Base-by-base conservation (phyloP, 2,329 filamentous ascomycete species). In the Mollisia scopiformis region DNA sequence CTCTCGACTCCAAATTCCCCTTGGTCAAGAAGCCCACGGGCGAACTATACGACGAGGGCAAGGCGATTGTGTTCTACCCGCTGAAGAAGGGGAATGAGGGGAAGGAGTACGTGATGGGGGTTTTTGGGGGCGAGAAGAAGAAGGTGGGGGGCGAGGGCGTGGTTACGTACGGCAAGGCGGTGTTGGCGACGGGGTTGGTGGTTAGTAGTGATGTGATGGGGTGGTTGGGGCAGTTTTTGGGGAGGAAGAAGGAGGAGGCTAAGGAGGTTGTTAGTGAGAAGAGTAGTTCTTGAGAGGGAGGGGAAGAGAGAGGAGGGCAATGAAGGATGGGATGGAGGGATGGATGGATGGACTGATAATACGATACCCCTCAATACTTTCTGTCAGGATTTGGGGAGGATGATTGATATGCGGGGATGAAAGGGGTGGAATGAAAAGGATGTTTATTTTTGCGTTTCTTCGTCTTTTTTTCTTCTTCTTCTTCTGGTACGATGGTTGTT, bases 1-100 rank as follows among this genome's bases (percentile, higher is more conserved):
- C 83, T 72, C 80, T 94, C 69, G 91, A 94, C 68, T 78, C 85
- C 74, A 84, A 80, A 65, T 89, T 93, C 75, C 91, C 91, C 55
- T 81, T 84, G 62, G 82, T 94, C 75, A 91, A 89, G 80, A 89
- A 92, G 78, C 87, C 90, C 54, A 91, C 90, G 27, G 80, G 83
- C 66, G 88, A 91, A 74, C 81, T 93, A 55, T 86, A 86, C 76
- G 80, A 80, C 61, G 84, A 87, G 16, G 84, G 90, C 69, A 84
- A 86, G 73, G 81, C 80, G 69, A 76, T 88, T 41, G 81, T 88
- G 59, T 80, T 84, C 64, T 79, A 86, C 63, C 90, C 90, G 7
- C 77, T 88, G 69, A 84, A 84, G 71, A 83, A 89, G 69, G 84
- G 83, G 23, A 69, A 79, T 19, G 84, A 88, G 75, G 82, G 84